Conservation (phyloP, 805 yeast species). For the Yarrowia sp. region DNA sequence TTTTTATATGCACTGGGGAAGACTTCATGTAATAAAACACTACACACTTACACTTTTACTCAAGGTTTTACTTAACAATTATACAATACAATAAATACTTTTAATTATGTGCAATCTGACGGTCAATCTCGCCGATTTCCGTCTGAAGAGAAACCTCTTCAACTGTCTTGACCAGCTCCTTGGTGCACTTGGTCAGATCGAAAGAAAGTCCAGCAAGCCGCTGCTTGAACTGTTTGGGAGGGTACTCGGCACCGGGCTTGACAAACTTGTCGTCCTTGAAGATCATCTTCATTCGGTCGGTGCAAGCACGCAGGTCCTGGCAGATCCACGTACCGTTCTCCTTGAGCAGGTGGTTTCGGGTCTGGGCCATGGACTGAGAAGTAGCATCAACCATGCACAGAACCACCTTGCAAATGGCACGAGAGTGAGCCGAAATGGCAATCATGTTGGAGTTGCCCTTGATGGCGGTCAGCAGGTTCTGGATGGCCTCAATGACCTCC, state of each 20-base stretch:
- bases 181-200: constrained; percentile 94
- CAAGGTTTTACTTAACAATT: no score
- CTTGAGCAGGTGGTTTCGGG: constrained; percentile 76
- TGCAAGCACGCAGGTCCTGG: constrained; percentile 79
- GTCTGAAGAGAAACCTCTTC: constrained; percentile 89
- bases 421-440: constrained; percentile 66
- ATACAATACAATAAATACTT: constrained; percentile 14
- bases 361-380: constrained; percentile 80
- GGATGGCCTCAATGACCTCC: constrained; percentile 86
- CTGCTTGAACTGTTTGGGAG: constrained; percentile 87
- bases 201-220: constrained; percentile 93
- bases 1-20: neutral
- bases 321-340: constrained; percentile 93
- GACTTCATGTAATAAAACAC: neutral
- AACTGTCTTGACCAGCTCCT: constrained; percentile 91
- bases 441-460: constrained; percentile 64
- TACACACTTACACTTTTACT: neutral
- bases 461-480: constrained; percentile 59
- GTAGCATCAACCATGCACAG: constrained; percentile 89
- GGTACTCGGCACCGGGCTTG: constrained; percentile 48
- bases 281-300: constrained; percentile 73
- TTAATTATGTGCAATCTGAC: constrained; percentile 39
- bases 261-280: constrained; percentile 45
- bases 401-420: constrained; percentile 74
- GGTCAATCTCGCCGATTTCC: constrained; percentile 78